Base-by-base conservation (phyloP, 2,329 filamentous ascomycete species). In the Alternaria angustiovoidea region DNA sequence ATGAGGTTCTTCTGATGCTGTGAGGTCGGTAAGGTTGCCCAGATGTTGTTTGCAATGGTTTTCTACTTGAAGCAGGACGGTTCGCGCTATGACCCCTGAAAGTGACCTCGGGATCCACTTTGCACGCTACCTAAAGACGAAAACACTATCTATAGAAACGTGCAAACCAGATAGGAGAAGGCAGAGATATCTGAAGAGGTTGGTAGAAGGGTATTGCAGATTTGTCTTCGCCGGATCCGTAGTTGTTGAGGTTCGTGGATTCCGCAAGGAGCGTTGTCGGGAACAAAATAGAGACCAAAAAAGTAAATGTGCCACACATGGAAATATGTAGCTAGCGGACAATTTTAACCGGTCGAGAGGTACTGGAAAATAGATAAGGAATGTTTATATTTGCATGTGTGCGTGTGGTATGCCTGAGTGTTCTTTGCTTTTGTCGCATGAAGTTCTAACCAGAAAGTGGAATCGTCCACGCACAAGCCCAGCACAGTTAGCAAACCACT, bases 81-180 rank as follows among this genome's bases (percentile, higher is more conserved):
- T 49, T 49, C 14, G 46, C 46, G 46, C 46, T 49, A 16, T 49
- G 46, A 49, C 46, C 30, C 46, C 14, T 24, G 20, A 49, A 22
- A 6, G 5, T 32, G 46, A 20, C 36, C 24, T 26, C 0, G 24
- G 24, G 24, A 26, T 26, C 46, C 46, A 36, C 46, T 49, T 18
- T 22, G 32, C 46, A 26, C 30, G 46, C 46, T 49, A 49, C 28
- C 28, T 11, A 5, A 30, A 11, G 9, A 5, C n/a, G 20, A 26
- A 49, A 1, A 38, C 2, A 49, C 46, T 26, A 49, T 49, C 24
- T 32, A n/a, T 24, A 49, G 46, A 49, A 34, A 20, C 46, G 20
- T 14, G 16, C 22, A 39, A 22, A 51, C 44, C 44, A 61, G 57
- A 64, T 47, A 26, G 22, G 24, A 16, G 30, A 18, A n/a, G 20